phyloP scores from a whole-genome alignment of 805 yeast species.

The Spathaspora hagerdaliae region DNA sequence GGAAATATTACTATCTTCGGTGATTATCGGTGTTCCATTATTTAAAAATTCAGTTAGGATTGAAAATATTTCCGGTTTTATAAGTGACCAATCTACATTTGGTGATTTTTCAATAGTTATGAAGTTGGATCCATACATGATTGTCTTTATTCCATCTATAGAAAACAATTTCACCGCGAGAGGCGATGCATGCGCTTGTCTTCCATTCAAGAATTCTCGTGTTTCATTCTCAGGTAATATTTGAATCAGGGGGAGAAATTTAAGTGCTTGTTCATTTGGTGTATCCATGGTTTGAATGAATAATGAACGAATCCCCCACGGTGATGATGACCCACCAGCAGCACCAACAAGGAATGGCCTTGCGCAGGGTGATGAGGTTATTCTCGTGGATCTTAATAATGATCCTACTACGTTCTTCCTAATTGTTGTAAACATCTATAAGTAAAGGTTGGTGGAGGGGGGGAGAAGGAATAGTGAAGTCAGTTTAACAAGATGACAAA shows the following conservation, averaged over 20 bases:
- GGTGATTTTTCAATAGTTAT: conserved; percentile 70
- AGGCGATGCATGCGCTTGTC: conserved; percentile 75
- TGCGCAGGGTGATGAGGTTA: background rate
- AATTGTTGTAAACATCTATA: background rate
- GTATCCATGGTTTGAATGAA: conserved; percentile 83
- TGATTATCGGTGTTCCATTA: conserved; percentile 54
- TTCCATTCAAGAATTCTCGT: conserved; percentile 65
- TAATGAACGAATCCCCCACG: conserved; percentile 18
- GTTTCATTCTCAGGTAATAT: conserved; percentile 69
- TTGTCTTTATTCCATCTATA: conserved; percentile 70
- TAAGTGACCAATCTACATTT: conserved; percentile 49
- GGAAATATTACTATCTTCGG: conserved; percentile 20
- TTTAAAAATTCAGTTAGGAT: conserved; percentile 52
- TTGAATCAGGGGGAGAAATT: conserved; percentile 71
- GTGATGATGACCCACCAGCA: background rate
- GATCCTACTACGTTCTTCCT: background rate
- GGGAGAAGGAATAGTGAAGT: too few species aligned
- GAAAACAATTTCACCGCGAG: conserved; percentile 71
- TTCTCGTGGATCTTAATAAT: background rate
- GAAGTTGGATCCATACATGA: conserved; percentile 80
- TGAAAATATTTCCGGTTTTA: conserved; percentile 66
- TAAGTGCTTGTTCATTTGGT: conserved; percentile 82
- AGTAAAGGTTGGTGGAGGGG: too few species aligned
- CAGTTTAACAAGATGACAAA: too few species aligned
- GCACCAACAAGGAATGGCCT: background rate